These are phyloP conservation scores for Diaporthe ampelina DNA, from an alignment of 2,329 filamentous ascomycete genomes.

Conservation along the genomic window DNA sequence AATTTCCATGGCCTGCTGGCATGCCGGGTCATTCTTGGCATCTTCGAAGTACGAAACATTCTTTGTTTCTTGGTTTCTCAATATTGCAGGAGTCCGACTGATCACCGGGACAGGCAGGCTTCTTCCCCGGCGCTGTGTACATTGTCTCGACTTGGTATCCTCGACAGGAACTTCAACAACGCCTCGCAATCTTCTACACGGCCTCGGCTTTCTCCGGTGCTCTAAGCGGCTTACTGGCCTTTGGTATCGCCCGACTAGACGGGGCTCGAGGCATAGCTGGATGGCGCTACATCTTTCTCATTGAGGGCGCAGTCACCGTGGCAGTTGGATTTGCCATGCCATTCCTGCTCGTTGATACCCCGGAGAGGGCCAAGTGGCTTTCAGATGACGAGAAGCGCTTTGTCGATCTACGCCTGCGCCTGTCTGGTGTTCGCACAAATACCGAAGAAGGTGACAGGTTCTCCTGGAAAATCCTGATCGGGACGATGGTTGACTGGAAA, in stretches of 20 bases:
- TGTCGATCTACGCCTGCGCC: not conserved
- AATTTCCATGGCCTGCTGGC: slow-evolving; percentile 40
- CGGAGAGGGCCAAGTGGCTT: no score
- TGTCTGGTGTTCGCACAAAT: not conserved
- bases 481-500: not conserved
- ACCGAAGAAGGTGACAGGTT: not conserved
- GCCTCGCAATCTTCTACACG: slow-evolving; percentile 56
- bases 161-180: not conserved
- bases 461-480: not conserved
- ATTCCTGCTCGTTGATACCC: no score
- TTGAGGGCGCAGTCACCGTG: slow-evolving; percentile 62
- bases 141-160: slow-evolving; percentile 4
- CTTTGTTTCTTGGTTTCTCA: no score
- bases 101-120: slow-evolving; percentile 67
- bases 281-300: slow-evolving; percentile 66
- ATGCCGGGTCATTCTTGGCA: slow-evolving; percentile 61
- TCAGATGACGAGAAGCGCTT: not conserved
- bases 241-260: slow-evolving; percentile 61
- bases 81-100: slow-evolving; percentile 46
- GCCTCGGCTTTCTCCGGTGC: slow-evolving; percentile 61
- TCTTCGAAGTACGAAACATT: slow-evolving; percentile 58
- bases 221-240: slow-evolving; percentile 75
- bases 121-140: slow-evolving; percentile 56
- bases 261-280: slow-evolving; percentile 58
- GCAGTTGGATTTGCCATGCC: slow-evolving; percentile 51